Evolutionary conservation across 1,139 yeast species (phyloP).

Genomic region (Kluyveromyces marxianus): DNA sequence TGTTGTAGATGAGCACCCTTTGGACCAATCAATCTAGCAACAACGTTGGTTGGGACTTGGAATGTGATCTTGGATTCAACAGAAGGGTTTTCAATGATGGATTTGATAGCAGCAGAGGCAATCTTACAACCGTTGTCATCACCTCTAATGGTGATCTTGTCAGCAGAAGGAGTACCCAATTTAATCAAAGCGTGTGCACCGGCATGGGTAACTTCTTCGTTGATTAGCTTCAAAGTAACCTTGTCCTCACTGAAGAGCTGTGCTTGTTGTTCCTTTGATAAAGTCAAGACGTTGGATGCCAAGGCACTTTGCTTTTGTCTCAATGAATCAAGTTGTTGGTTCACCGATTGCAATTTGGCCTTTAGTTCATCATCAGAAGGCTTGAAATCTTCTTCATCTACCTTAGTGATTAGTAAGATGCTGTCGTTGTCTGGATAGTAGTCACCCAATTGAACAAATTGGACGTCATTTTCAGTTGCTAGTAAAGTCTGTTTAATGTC

Average conservation of each 20-base stretch:
- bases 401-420: conserved; percentile 41
- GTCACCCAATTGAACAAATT: conserved; percentile 49
- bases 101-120: conserved; percentile 20
- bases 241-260: conserved; percentile 35
- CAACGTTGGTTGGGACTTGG: conserved; percentile 56
- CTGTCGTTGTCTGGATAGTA: conserved; percentile 33
- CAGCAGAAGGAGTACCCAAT: conserved; percentile 23
- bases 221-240: conserved; percentile 26
- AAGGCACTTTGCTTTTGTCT: conserved; percentile 54
- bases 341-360: conserved; percentile 41
- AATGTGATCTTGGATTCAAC: conserved; percentile 34
- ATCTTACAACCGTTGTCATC: conserved; percentile 26
- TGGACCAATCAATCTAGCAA: conserved; percentile 83
- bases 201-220: conserved; percentile 34
- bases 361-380: conserved; percentile 44
- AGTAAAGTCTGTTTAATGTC: conserved; percentile 36
- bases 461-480: conserved; percentile 45
- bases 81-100: conserved; percentile 21
- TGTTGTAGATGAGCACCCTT: conserved; percentile 69
- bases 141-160: conserved; percentile 29
- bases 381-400: conserved; percentile 44
- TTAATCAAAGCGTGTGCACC: conserved; percentile 44
- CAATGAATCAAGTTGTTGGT: conserved; percentile 45
- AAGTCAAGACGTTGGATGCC: conserved; percentile 42
- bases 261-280: conserved; percentile 54